A percentile compares a stretch with the other conserved stretches of the same genome.
These are phyloP conservation scores for Tolypocladium pustulatum DNA, from an alignment of 2,329 filamentous ascomycete genomes.

Conservation along the genomic window DNA sequence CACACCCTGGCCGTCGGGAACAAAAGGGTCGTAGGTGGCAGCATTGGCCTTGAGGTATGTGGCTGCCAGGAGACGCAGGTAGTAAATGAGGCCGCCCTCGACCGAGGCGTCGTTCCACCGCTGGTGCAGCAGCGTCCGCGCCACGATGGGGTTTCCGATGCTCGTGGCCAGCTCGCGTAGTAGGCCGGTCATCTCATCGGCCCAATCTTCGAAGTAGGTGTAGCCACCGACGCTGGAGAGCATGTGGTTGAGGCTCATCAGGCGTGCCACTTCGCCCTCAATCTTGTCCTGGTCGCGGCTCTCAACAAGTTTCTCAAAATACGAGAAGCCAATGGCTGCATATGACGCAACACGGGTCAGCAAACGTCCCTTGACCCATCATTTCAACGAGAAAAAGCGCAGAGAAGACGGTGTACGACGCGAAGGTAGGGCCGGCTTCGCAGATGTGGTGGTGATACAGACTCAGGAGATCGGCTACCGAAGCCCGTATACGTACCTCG, in stretches of 20 bases:
- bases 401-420: background rate
- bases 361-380: background rate
- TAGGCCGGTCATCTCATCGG: slow-evolving; percentile 61
- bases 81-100: slow-evolving; percentile 74
- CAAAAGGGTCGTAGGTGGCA: slow-evolving; percentile 60
- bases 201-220: slow-evolving; percentile 67
- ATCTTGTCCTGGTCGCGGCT: slow-evolving; percentile 54
- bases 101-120: slow-evolving; percentile 63
- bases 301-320: slow-evolving; percentile 77
- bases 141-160: slow-evolving; percentile 48
- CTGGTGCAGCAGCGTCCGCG: slow-evolving; percentile 43
- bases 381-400: background rate
- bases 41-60: slow-evolving; percentile 73
- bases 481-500: slow-evolving; percentile 56
- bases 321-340: slow-evolving; percentile 83
- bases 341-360: background rate
- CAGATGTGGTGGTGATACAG: background rate
- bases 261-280: slow-evolving; percentile 58
- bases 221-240: slow-evolving; percentile 65
- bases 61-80: slow-evolving; percentile 70
- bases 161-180: slow-evolving; percentile 51
- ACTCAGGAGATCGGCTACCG: background rate
- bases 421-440: background rate
- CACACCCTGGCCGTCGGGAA: slow-evolving; percentile 48
- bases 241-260: slow-evolving; percentile 60